These are phyloP conservation scores for Hawksworthiomyces lignivorus DNA, from an alignment of 2,329 filamentous ascomycete species.

Conservation along the genomic window DNA sequence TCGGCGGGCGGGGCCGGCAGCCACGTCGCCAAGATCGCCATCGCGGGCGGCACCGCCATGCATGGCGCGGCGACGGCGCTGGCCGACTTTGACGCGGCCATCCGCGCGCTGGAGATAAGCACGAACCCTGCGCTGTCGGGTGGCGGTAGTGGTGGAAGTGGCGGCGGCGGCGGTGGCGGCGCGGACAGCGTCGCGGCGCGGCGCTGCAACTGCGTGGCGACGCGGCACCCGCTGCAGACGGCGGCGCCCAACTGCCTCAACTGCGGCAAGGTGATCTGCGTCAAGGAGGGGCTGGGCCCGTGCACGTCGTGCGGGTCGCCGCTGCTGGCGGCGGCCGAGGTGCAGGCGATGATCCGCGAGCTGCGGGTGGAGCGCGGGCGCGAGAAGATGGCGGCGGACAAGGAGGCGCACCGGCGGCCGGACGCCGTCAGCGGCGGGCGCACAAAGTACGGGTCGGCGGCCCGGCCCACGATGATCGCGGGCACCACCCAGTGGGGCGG, in stretches of 20 bases:
- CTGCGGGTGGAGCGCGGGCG: conserved; percentile 78
- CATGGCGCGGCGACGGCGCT: conserved; percentile 70
- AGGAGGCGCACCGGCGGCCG: conserved; percentile 57
- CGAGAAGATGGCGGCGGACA: conserved; percentile 78
- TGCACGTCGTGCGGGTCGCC: conserved; percentile 83
- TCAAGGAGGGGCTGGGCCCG: conserved; percentile 86
- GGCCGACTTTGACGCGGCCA: conserved; percentile 68
- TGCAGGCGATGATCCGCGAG: conserved; percentile 78
- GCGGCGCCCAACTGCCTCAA: conserved; percentile 87
- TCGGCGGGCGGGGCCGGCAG: background rate
- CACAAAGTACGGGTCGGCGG: too few relatives aligned
- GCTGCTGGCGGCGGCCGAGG: conserved; percentile 63
- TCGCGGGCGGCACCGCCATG: conserved; percentile 74
- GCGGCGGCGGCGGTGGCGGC: background rate
- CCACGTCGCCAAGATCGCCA: conserved; percentile 54
- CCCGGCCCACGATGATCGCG: conserved; percentile 15
- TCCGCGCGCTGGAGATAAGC: conserved; percentile 80
- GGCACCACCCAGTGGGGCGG: conserved; percentile 14
- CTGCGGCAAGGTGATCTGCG: conserved; percentile 92
- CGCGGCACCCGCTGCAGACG: conserved; percentile 78
- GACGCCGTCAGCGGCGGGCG: conserved; percentile 45
- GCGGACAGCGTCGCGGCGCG: conserved; percentile 49
- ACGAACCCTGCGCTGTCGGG: conserved; percentile 67
- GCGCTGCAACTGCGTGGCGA: conserved; percentile 81
- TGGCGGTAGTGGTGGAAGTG: too few relatives aligned